Evolutionary conservation across 345 rosid genomes (phyloP), one percentile per base, ranked within the genome.

Genomic region (Mangifera indica): DNA sequence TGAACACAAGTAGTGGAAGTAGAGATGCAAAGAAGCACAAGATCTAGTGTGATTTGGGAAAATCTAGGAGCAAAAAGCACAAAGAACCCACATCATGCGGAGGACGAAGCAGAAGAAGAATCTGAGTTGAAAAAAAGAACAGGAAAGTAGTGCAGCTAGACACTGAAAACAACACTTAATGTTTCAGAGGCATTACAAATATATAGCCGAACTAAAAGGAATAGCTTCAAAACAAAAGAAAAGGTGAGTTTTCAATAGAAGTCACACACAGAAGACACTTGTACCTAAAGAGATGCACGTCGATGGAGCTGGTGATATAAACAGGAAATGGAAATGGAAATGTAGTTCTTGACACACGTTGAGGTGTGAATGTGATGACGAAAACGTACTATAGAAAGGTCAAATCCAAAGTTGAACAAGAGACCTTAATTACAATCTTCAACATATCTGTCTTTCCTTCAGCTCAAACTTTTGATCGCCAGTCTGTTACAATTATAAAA

Each of bases 21-120:
- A 66, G 52, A 45, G 34, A 20, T 67, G 21, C 46, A 34, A 5
- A n/a, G 7, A 60, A 57, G 58, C 46, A 70, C 48, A 46, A 12
- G 45, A 70, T 18, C 29, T 55, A 24, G 10, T 7, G 37, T 46
- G 68, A 7, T 44, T 70, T 45, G 29, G 55, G 45, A 13, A 68
- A 60, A 22, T 7, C 17, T 74, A 61, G 65, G 59, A 78, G 20
- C 61, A 22, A 54, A 60, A 68, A 51, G 73, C 49, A 65, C 7
- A 37, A 67, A 72, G 71, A 62, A 76, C 59, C 72, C 61, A 69
- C 70, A 77, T 79, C 71, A 44, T 64, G 68, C 52, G 69, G 25
- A 48, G 2, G 53, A 49, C 51, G 17, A 46, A 6, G 42, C 5
- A 37, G 42, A 37, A 37, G 42, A 37, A 37, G 64, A 73, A 45